Base-by-base conservation (phyloP, 169 alveolate genomes). In the Plasmodium berghei region DNA sequence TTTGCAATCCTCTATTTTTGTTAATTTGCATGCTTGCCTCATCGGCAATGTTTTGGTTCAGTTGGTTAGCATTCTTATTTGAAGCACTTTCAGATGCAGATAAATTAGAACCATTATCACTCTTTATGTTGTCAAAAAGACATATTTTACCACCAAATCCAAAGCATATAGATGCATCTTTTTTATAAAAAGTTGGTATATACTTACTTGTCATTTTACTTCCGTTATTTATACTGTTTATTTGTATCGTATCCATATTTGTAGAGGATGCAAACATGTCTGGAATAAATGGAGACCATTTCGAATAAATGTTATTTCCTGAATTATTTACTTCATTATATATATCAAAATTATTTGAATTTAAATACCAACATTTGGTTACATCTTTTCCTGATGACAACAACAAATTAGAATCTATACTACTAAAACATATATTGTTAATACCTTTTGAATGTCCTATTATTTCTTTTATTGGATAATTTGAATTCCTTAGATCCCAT, bases 401-500 rank as follows among this genome's bases (percentile, higher is more conserved):
- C n/a, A 95, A 77, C 48, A 95, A 72, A 64, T 89, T 93, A 0
- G 96, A 90, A 73, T 95, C 97, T 14, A 92, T 89, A n/a, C 87
- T 93, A 71, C 95, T 93, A 56, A 95, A 88, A 55, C 90, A 92
- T 24, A 95, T 87, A 54, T 94, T 89, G 45, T 94, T 94, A n/a
- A 95, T 87, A 24, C 97, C 97, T 90, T 93, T 94, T 67, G 95
- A 94, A 66, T 93, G 96, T 14, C 93, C 93, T 12, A 87, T 87
- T 9, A 95, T 93, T 80, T 95, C 97, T 87, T 93, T 94, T 34
- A 95, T 83, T 40, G 97, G 97, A 40, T 87, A 95, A 18, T 95
- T 83, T 24, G 93, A 89, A 75, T 95, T 95, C n/a, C 97, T 80
- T 55, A 95, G 86, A 71, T 95, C 97, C 97, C 97, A 95, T 18